phyloP scores from a whole-genome alignment of 2,329 filamentous ascomycete genomes.

The Penicillium sp. region DNA sequence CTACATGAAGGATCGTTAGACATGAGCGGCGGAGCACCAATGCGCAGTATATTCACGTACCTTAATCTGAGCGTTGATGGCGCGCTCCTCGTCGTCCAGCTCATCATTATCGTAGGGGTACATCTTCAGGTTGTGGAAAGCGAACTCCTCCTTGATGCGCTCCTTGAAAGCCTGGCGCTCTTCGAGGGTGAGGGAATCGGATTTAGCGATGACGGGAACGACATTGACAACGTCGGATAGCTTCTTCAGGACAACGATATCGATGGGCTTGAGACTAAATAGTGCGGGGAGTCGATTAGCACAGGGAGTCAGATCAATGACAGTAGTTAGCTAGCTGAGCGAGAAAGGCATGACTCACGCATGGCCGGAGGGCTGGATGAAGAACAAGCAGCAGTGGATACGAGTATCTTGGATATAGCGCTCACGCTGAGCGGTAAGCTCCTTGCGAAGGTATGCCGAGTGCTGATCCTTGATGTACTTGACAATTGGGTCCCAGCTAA shows the following conservation, averaged over 20 bases:
- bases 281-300: neutral
- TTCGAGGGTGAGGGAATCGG: slow-evolving; percentile 92
- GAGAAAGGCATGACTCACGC: slow-evolving; percentile 54
- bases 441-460: slow-evolving; percentile 97
- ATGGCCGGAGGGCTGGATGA: slow-evolving; percentile 98
- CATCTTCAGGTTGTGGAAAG: slow-evolving; percentile 99
- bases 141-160: slow-evolving; percentile 98
- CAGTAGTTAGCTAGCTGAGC: neutral
- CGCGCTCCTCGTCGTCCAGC: slow-evolving; percentile 94
- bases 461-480: slow-evolving; percentile 99
- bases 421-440: slow-evolving; percentile 97
- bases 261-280: slow-evolving; percentile 83
- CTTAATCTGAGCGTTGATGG: slow-evolving; percentile 95
- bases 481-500: slow-evolving; percentile 95
- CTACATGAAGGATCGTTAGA: slow-evolving; percentile 55
- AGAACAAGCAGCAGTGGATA: slow-evolving; percentile 99
- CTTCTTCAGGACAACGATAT: slow-evolving; percentile 99
- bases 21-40: slow-evolving; percentile 5
- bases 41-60: slow-evolving; percentile 52
- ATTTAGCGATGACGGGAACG: slow-evolving; percentile 97
- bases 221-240: slow-evolving; percentile 99
- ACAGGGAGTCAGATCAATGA: neutral
- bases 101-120: slow-evolving; percentile 99
- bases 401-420: slow-evolving; percentile 99
- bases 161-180: slow-evolving; percentile 98